Percentiles rank a stretch among this genome's conserved stretches.
Conservation (phyloP, 2,329 filamentous ascomycete genomes). For the Bipolaris gigantea region DNA sequence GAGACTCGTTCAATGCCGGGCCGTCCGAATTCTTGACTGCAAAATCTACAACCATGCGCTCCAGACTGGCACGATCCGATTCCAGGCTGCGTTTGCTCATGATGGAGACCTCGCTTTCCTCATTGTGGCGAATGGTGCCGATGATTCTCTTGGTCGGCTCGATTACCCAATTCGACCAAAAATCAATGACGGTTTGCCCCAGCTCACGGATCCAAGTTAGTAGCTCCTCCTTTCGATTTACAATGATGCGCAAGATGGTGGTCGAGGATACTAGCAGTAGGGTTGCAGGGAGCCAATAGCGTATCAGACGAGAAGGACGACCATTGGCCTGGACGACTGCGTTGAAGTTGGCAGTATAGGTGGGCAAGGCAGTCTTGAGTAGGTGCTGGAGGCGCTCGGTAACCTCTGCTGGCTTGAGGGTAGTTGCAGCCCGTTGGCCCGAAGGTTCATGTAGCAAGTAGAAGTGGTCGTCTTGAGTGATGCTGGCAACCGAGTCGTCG, state of each 20-base stretch:
- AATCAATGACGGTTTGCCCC: conserved; percentile 78
- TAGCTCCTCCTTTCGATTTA: conserved; percentile 75
- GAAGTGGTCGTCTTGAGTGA: conserved; percentile 56
- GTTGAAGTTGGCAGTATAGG: conserved; percentile 63
- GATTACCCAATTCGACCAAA: conserved; percentile 96
- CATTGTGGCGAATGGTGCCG: conserved; percentile 89
- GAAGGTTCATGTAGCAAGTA: conserved; percentile 48
- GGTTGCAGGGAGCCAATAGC: conserved; percentile 85
- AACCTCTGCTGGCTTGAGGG: conserved; percentile 56
- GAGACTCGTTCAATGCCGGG: conserved; percentile 63
- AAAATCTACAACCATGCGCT: conserved; percentile 98
- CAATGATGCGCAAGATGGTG: conserved; percentile 77
- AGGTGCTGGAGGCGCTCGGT: conserved; percentile 69
- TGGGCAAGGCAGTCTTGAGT: conserved; percentile 68
- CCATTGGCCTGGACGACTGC: conserved; percentile 66
- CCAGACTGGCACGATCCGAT: conserved; percentile 86
- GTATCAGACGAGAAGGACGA: conserved; percentile 70
- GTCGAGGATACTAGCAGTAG: conserved; percentile 74
- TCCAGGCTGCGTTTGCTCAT: conserved; percentile 92
- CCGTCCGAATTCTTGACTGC: conserved; percentile 76
- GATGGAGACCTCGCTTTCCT: conserved; percentile 89
- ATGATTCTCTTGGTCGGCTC: conserved; percentile 82
- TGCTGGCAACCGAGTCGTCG: conserved; percentile 58
- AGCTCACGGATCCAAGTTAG: conserved; percentile 77
- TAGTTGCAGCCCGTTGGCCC: conserved; percentile 37